Evolutionary conservation across 1,284 basidiomycete genomes (phyloP).

Genomic region (Stereum hirsutum): DNA sequence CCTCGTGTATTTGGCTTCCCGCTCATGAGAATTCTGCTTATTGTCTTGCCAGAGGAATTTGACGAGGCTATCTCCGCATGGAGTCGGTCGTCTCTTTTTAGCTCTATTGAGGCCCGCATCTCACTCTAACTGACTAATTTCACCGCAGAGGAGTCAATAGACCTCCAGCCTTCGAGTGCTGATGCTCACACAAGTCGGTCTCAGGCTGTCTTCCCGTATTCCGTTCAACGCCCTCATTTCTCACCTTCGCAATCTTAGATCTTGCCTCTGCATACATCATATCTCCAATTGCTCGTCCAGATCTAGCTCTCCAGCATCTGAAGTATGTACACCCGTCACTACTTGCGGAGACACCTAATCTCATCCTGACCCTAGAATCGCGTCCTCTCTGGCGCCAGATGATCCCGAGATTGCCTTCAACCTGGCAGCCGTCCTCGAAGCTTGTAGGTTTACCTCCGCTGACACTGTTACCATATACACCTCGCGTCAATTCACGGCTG

Average conservation of each 20-base stretch:
- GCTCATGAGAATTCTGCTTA: slow-evolving; percentile 4
- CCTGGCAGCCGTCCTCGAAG: slow-evolving; percentile 85
- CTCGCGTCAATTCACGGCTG: slow-evolving; percentile 1
- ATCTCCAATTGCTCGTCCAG: slow-evolving; percentile 76
- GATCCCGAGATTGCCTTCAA: slow-evolving; percentile 96
- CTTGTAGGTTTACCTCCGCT: slow-evolving; percentile 42
- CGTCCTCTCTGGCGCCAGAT: slow-evolving; percentile 78
- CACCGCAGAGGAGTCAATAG: slow-evolving; percentile 78
- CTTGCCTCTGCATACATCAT: slow-evolving; percentile 93
- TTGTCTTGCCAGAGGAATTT: slow-evolving; percentile 60
- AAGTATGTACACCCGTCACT: slow-evolving; percentile 39
- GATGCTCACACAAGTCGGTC: slow-evolving; percentile 88
- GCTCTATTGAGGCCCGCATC: too few relatives aligned
- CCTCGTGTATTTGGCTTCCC: slow-evolving; percentile 10
- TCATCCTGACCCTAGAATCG: slow-evolving; percentile 48
- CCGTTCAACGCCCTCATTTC: slow-evolving; percentile 4
- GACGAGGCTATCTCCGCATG: slow-evolving; percentile 79
- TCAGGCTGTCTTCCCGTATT: slow-evolving; percentile 8
- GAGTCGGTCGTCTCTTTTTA: too few relatives aligned
- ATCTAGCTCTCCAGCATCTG: slow-evolving; percentile 85
- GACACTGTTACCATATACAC: background rate
- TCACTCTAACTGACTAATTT: too few relatives aligned
- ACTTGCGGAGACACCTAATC: slow-evolving; percentile 13
- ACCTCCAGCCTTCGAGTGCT: slow-evolving; percentile 75
- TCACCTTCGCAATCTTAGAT: slow-evolving; percentile 42